These are phyloP conservation scores for Clohesyomyces aquaticus DNA, from an alignment of 495 filamentous ascomycete species.

Conservation along the genomic window DNA sequence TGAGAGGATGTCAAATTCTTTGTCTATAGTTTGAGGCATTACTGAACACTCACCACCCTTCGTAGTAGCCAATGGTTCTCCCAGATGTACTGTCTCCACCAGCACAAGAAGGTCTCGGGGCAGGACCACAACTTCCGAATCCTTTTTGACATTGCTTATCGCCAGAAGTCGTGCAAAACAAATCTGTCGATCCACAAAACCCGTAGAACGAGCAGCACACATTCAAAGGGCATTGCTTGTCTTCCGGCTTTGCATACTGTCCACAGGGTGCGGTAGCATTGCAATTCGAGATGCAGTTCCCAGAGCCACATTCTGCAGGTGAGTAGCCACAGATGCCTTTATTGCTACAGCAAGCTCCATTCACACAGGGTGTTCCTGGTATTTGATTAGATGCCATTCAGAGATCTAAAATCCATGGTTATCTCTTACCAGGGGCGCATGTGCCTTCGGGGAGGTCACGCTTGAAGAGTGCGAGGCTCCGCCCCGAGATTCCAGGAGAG, in stretches of 20 bases:
- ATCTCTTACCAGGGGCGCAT: too few species aligned
- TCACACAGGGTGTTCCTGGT: neutral
- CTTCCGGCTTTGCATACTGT: neutral
- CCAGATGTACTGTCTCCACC: neutral
- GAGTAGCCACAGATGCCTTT: neutral
- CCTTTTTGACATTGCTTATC: neutral
- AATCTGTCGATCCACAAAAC: constrained; percentile 19
- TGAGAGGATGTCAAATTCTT: too few species aligned
- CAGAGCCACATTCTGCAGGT: neutral
- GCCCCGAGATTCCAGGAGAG: neutral
- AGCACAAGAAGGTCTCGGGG: neutral
- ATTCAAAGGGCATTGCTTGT: constrained; percentile 25
- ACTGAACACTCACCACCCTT: constrained; percentile 7
- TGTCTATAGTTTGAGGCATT: neutral
- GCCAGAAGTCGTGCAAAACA: neutral
- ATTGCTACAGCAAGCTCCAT: constrained; percentile 12
- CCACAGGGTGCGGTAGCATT: constrained; percentile 12
- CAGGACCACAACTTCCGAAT: constrained; percentile 1
- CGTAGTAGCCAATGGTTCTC: constrained; percentile 31
- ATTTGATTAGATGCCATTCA: too few species aligned
- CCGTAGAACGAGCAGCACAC: constrained; percentile 26
- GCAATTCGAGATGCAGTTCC: constrained; percentile 14
- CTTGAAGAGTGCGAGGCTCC: neutral
- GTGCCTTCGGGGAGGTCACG: constrained; percentile 3
- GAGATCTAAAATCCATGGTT: too few species aligned